phyloP scores from a whole-genome alignment of 2,329 filamentous ascomycete genomes.

The Neofusicoccum umdonicola region DNA sequence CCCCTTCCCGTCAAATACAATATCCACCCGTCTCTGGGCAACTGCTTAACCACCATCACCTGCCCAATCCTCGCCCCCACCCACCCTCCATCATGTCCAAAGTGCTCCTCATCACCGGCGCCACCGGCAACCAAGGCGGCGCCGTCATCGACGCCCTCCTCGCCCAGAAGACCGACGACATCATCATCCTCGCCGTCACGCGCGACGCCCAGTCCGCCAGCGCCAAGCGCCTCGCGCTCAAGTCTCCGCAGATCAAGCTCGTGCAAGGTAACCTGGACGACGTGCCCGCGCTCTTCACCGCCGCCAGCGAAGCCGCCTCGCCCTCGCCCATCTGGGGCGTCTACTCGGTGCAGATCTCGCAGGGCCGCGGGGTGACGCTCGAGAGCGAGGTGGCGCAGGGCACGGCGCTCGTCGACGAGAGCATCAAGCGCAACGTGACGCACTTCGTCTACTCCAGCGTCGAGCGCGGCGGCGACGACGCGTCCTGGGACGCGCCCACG shows the following conservation, averaged over 20 bases:
- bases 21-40: not conserved
- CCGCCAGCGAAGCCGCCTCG: slow-evolving; percentile 35
- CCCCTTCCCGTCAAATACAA: not conserved
- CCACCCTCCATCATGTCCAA: slow-evolving; percentile 30
- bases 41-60: not conserved
- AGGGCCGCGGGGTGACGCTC: slow-evolving; percentile 42
- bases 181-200: slow-evolving; percentile 60
- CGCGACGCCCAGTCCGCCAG: slow-evolving; percentile 53
- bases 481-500: slow-evolving; percentile 47
- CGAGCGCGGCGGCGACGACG: slow-evolving; percentile 59
- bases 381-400: slow-evolving; percentile 55
- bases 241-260: slow-evolving; percentile 51
- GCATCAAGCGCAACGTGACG: slow-evolving; percentile 53
- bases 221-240: slow-evolving; percentile 48
- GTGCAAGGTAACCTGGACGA: slow-evolving; percentile 60
- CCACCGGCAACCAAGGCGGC: slow-evolving; percentile 49
- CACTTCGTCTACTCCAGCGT: slow-evolving; percentile 65
- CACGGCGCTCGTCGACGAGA: slow-evolving; percentile 57
- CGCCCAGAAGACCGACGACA: slow-evolving; percentile 29
- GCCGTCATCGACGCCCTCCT: slow-evolving; percentile 44
- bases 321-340: slow-evolving; percentile 55
- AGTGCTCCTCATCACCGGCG: slow-evolving; percentile 44
- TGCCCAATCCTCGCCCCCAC: not conserved
- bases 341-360: slow-evolving; percentile 59
- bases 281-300: slow-evolving; percentile 49